Evolutionary conservation across 2,329 filamentous ascomycete genomes (phyloP).

Genomic region (Ilyonectria destructans): DNA sequence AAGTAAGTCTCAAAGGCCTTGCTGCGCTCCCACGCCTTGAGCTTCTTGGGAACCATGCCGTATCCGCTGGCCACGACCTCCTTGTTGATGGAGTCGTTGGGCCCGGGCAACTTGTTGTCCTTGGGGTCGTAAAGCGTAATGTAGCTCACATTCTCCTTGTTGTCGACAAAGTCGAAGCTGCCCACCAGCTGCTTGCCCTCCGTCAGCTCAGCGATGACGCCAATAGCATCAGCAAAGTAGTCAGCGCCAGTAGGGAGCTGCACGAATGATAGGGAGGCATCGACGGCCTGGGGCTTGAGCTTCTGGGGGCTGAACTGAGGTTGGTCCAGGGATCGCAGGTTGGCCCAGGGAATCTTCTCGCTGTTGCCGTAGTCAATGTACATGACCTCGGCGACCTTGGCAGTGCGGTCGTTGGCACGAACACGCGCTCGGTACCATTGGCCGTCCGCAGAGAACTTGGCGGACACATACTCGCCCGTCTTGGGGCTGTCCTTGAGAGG

Average conservation of each 20-base stretch:
- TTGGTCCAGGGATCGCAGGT: constrained; percentile 85
- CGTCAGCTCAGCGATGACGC: constrained; percentile 82
- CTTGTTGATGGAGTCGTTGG: constrained; percentile 89
- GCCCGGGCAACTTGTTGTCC: constrained; percentile 66
- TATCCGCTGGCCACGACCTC: constrained; percentile 88
- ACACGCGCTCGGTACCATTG: constrained; percentile 97
- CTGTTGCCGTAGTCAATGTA: constrained; percentile 98
- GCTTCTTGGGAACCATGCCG: constrained; percentile 92
- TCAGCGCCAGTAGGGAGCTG: constrained; percentile 88
- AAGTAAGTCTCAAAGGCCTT: constrained; percentile 79
- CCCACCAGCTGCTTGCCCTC: constrained; percentile 86
- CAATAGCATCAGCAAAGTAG: constrained; percentile 86
- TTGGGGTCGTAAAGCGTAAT: constrained; percentile 91
- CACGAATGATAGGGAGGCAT: constrained; percentile 89
- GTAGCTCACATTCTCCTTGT: constrained; percentile 85
- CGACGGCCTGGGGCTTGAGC: constrained; percentile 88
- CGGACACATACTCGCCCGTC: constrained; percentile 91
- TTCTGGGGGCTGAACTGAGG: constrained; percentile 85
- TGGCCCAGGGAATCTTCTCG: constrained; percentile 88
- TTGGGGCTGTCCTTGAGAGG: constrained; percentile 85
- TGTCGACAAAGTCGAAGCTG: constrained; percentile 88
- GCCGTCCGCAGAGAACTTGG: constrained; percentile 89
- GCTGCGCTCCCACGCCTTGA: constrained; percentile 91
- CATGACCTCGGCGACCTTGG: constrained; percentile 89
- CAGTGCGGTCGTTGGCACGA: constrained; percentile 91